phyloP scores from a whole-genome alignment of 164 flowering plant genomes.

The Nymphaea colorata region DNA sequence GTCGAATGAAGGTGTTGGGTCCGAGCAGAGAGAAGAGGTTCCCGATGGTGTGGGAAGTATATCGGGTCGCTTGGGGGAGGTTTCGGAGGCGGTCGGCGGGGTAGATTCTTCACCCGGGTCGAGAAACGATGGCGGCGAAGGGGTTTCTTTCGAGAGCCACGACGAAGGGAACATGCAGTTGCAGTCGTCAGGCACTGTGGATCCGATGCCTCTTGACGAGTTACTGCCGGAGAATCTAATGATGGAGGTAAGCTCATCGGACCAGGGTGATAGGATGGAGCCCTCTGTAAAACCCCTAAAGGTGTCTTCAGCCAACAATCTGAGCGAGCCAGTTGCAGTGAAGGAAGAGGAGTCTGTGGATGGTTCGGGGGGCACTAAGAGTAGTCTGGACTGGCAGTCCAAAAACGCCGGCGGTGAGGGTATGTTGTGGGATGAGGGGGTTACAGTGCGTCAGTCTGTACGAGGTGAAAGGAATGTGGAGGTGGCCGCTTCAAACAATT shows the following conservation, averaged over 20 bases:
- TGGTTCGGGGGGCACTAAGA: not conserved
- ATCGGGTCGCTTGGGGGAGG: not conserved
- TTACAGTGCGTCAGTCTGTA: not conserved
- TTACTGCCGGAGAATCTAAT: not conserved
- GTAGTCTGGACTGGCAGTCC: not conserved
- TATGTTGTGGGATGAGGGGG: not conserved
- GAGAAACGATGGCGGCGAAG: not conserved
- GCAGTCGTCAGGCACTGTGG: not conserved
- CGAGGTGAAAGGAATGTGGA: not conserved
- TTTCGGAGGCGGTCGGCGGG: not conserved
- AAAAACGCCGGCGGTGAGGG: not conserved
- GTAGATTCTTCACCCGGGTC: not conserved
- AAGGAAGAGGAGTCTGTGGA: conserved; percentile 6
- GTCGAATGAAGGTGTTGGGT: not conserved
- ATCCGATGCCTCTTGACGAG: not conserved
- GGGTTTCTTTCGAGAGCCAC: not conserved
- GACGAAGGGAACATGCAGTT: conserved; percentile 3
- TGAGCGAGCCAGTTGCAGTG: not conserved
- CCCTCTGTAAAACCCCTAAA: not conserved
- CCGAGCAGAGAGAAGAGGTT: not conserved
- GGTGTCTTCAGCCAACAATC: not conserved
- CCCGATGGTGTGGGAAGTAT: not conserved
- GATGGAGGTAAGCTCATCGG: not conserved
- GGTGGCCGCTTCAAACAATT: not conserved
- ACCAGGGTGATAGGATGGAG: not conserved